Base-by-base conservation (phyloP, 1,284 basidiomycete genomes). In the Athelia sp. region DNA sequence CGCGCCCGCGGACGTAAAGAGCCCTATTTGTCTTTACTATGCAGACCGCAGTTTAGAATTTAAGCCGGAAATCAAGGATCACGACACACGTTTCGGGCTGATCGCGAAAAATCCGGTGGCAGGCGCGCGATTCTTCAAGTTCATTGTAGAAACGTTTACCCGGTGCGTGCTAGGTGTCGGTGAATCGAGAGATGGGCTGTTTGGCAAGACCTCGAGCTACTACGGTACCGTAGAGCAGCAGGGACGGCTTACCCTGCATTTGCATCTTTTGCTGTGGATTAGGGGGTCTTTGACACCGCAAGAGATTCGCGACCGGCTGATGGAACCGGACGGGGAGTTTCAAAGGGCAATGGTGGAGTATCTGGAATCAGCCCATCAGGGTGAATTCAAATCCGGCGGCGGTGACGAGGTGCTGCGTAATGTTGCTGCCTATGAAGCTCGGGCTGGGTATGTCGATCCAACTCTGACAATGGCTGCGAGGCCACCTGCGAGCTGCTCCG, bases 221-320 rank as follows among this genome's bases (percentile, higher is more conserved):
- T 70, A 69, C 60, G 68, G 67, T 1, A 67, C 62, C 3, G 65
- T 70, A 1, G 68, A 70, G 47, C 62, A 68, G 49, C 69, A 71
- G 55, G 68, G 68, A 0, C 52, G 62, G 6, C 35, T 68, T 0
- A 68, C 68, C 0, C 46, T 69, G 2, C 68, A 70, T 54, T 32
- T 68, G 0, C 67, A 70, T 52, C 43, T 66, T 43, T 32, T 70
- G 9, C 23, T 69, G 9, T 70, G 66, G 67, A 58, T 62, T n/a
- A 43, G 29, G 40, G 52, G 55, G 8, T 46, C 53, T 2, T 32
- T 65, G 1, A 54, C 60, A 3, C 67, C 64, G 0, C 59, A 67
- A 45, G 59, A 66, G 47, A 61, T 69, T 4, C 40, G 62, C 2
- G 58, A 66, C 1, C 47, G 46, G 17, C 44, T 70, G 9, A 40